Percentiles rank a stretch among this genome's conserved stretches.
Conservation (phyloP, 305 asterid species). For the Solanum hybrid region DNA sequence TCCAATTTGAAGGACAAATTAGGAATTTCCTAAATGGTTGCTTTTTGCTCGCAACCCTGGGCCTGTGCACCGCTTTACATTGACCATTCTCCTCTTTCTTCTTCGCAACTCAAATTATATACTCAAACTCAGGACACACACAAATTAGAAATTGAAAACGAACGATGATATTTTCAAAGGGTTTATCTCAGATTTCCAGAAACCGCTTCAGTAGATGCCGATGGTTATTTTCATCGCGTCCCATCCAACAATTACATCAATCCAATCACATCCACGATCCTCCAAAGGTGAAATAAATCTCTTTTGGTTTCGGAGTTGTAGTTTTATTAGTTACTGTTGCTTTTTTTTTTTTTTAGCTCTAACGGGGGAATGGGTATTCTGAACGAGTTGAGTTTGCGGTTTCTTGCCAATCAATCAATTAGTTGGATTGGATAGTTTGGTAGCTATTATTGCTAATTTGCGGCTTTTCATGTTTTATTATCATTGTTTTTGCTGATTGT, state of each 20-base stretch:
- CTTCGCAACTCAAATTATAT: not conserved
- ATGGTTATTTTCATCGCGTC: slow-evolving; percentile 22
- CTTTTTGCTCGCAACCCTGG: not conserved
- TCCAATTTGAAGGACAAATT: not conserved
- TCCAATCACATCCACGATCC: slow-evolving; percentile 31
- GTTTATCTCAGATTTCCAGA: slow-evolving; percentile 47
- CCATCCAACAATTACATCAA: slow-evolving; percentile 23
- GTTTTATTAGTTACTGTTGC: not conserved
- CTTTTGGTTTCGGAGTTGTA: not conserved
- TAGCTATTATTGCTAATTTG: not conserved
- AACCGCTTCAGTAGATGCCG: slow-evolving; percentile 35
- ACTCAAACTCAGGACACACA: not conserved
- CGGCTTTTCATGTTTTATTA: not conserved
- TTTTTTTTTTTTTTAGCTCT: not conserved
- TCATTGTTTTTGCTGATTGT: slow-evolving; percentile 39
- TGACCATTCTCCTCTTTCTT: not conserved
- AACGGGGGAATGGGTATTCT: not conserved
- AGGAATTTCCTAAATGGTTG: not conserved
- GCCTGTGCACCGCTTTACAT: not conserved
- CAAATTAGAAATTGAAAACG: not conserved
- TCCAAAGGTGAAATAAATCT: slow-evolving; percentile 37
- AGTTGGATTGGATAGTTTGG: not conserved
- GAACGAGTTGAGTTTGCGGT: not conserved
- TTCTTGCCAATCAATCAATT: not conserved
- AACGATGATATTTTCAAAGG: slow-evolving; percentile 36